Percentiles rank a stretch among this genome's conserved stretches.
Evolutionary conservation across 805 yeast genomes (phyloP).

Genomic region (Saccharomyces paradoxus): DNA sequence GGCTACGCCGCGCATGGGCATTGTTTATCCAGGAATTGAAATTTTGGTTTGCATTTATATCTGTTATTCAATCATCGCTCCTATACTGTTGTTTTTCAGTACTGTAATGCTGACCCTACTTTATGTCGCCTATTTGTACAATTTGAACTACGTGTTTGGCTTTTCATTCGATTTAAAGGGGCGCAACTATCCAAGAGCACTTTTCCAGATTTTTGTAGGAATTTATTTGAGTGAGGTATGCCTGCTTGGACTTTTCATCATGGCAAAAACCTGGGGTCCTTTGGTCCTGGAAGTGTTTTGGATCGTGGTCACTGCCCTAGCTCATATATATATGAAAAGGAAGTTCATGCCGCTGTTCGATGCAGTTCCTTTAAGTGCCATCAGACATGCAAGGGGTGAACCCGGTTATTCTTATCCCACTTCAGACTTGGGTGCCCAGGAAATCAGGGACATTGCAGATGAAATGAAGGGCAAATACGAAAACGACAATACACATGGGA

Average conservation of each 20-base stretch:
- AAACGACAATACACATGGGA: slow-evolving; percentile 19
- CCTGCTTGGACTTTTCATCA: slow-evolving; percentile 61
- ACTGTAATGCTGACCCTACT: slow-evolving; percentile 47
- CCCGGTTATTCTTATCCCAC: slow-evolving; percentile 44
- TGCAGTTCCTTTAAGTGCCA: slow-evolving; percentile 58
- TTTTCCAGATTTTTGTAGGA: slow-evolving; percentile 66
- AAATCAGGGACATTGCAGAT: slow-evolving; percentile 46
- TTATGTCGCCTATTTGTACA: slow-evolving; percentile 56
- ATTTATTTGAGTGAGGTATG: slow-evolving; percentile 65
- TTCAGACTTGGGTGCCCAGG: slow-evolving; percentile 56
- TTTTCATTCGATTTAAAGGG: slow-evolving; percentile 62
- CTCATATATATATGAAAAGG: slow-evolving; percentile 52
- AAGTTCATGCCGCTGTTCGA: slow-evolving; percentile 58
- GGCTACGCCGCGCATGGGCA: slow-evolving; percentile 70
- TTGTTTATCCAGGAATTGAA: slow-evolving; percentile 69
- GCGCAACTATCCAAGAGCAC: slow-evolving; percentile 61
- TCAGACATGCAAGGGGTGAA: slow-evolving; percentile 33
- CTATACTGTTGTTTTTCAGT: slow-evolving; percentile 62
- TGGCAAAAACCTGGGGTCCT: slow-evolving; percentile 73
- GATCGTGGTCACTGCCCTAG: slow-evolving; percentile 47
- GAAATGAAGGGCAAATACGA: slow-evolving; percentile 18
- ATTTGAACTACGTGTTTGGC: slow-evolving; percentile 52
- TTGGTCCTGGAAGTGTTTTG: slow-evolving; percentile 61
- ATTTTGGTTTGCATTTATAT: slow-evolving; percentile 65
- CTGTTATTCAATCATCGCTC: slow-evolving; percentile 72